Conservation (phyloP, 2,329 filamentous ascomycete species). For the Kalaharituber pfeilii region DNA sequence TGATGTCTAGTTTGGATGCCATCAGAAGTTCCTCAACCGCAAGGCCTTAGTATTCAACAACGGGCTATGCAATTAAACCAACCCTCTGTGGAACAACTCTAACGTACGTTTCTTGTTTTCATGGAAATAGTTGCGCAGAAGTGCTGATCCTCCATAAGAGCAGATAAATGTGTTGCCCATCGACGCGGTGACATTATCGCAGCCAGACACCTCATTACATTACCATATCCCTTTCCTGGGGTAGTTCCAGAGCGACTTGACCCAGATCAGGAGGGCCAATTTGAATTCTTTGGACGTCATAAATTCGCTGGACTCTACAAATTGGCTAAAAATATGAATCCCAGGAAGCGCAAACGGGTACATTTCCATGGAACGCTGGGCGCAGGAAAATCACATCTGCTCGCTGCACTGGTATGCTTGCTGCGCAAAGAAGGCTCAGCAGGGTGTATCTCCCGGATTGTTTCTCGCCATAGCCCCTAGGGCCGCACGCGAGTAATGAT, state of each 20-base stretch:
- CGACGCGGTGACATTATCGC: neutral
- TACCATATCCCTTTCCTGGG: neutral
- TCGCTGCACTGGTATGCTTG: constrained; percentile 2
- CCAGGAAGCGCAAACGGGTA: neutral
- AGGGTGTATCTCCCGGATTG: neutral
- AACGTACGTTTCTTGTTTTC: neutral
- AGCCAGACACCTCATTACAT: neutral
- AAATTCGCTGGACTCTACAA: neutral
- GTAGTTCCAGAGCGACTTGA: neutral
- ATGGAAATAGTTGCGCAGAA: neutral
- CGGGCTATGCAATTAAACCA: too few relatives aligned
- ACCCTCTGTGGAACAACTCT: neutral
- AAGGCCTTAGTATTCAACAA: too few relatives aligned
- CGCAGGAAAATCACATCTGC: constrained; percentile 5
- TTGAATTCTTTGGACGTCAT: neutral
- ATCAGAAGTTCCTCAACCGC: neutral
- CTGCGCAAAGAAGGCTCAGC: neutral
- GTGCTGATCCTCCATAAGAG: neutral
- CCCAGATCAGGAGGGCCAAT: neutral
- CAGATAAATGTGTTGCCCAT: neutral
- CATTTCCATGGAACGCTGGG: constrained; percentile 5
- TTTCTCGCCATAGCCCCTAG: too few relatives aligned
- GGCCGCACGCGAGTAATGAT: too few relatives aligned
- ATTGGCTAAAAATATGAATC: neutral
- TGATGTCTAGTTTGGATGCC: neutral